Evolutionary conservation across 2,329 filamentous ascomycete genomes (phyloP), one percentile per base, ranked within the genome.

Genomic region (Monosporascus ibericus): DNA sequence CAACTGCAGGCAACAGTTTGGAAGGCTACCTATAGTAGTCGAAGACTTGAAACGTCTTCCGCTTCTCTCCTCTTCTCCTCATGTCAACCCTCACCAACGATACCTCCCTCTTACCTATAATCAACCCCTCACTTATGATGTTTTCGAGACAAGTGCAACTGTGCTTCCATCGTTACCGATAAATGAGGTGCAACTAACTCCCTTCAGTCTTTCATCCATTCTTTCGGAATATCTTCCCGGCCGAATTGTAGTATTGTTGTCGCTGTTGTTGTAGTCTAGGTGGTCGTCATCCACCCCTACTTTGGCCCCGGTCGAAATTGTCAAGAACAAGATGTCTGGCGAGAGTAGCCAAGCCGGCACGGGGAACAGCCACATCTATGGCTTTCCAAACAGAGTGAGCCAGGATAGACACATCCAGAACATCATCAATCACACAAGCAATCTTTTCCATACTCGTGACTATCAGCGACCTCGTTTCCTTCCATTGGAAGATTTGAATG

Each of bases 331-430:
- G 11, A 67, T 67, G 65, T 59, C 63, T 52, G 49, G 48, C 30
- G 52, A 50, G n/a, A 20, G 47, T n/a, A 27, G 24, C 40, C 47
- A 52, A 36, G 20, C 48, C n/a, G 27, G 48, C 18, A 51, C 48
- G 20, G 52, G 50, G 30, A 54, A 47, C 15, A 38, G 50, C 48
- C 58, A 54, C 52, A 46, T 55, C 18, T 59, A 64, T 49, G 55
- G 55, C 34, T 61, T 55, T 44, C 46, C 57, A 22, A 53, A 50
- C 30, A 49, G 51, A 48, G 37, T 34, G 17, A 54, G 55, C 9
- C 58, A 54, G 34, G 64, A 67, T 49, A 59, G 56, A 50, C 58
- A 65, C 54, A 60, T 63, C 11, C 65, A 66, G 50, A 64, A 58
- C 44, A 65, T 67, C 30, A 63, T 66, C 40, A 55, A 61, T 8